Conservation (phyloP, 75 land plant species). For the Cryptomeria japonica region DNA sequence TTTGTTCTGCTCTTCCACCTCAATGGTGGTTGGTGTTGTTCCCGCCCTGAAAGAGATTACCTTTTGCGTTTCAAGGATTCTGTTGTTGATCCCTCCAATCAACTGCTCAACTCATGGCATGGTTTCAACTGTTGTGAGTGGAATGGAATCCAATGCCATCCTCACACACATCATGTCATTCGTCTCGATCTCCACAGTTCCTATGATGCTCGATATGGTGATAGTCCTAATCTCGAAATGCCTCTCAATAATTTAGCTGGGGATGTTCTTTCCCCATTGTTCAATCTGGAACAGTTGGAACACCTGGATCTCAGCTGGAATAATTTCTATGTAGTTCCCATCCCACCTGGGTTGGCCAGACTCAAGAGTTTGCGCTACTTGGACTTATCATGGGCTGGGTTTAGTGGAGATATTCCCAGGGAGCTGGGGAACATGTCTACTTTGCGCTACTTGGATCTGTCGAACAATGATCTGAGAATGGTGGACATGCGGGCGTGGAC, state of each 20-base stretch:
- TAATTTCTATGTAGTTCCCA: slow-evolving; percentile 6
- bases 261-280: background rate
- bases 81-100: background rate
- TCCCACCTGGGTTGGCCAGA: slow-evolving; percentile 24
- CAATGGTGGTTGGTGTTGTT: background rate
- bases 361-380: slow-evolving; percentile 21
- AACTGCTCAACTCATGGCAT: background rate
- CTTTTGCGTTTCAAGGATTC: background rate
- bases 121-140: background rate
- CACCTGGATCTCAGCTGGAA: slow-evolving; percentile 30
- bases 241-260: background rate
- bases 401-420: slow-evolving; percentile 34
- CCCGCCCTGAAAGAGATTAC: background rate
- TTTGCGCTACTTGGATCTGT: background rate
- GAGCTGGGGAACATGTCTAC: slow-evolving; percentile 41
- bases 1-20: background rate
- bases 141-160: background rate
- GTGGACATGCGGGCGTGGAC: too few relatives aligned
- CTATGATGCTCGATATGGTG: too few relatives aligned
- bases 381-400: slow-evolving; percentile 22
- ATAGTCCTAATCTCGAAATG: too few relatives aligned
- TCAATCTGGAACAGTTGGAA: slow-evolving; percentile 6
- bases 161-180: background rate
- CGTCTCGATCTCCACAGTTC: background rate
- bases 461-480: too few relatives aligned